A percentile compares a stretch with the other conserved stretches of the same genome.
Evolutionary conservation across 352 stramenopile species (phyloP).

Genomic region (Plasmopara halstedii): DNA sequence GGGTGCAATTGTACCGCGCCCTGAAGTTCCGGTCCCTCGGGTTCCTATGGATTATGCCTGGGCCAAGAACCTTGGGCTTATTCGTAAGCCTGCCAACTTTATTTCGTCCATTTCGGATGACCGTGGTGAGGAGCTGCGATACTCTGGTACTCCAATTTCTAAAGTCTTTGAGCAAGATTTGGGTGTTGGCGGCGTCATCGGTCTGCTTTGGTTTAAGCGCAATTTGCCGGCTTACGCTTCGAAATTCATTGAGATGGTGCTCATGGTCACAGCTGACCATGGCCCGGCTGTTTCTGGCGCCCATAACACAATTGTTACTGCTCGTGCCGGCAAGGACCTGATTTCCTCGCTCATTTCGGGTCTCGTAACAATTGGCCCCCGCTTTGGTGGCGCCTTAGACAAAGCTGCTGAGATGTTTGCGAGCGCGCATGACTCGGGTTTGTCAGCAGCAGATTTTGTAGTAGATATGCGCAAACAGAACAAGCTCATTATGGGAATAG

Average conservation of each 20-base stretch:
- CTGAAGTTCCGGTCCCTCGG: conserved; percentile 89
- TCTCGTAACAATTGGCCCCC: conserved; percentile 93
- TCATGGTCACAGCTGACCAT: conserved; percentile 97
- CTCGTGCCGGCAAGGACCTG: conserved; percentile 94
- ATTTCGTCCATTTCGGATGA: conserved; percentile 97
- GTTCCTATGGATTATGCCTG: conserved; percentile 97
- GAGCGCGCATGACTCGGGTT: conserved; percentile 82
- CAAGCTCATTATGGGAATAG: conserved; percentile 97
- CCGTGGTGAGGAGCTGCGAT: conserved; percentile 93
- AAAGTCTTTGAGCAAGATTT: conserved; percentile 93
- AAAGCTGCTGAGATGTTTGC: conserved; percentile 92
- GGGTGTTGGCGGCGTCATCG: conserved; percentile 91
- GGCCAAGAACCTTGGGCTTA: conserved; percentile 93
- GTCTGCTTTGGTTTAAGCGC: conserved; percentile 95
- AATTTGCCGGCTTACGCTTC: conserved; percentile 82
- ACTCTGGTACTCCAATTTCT: conserved; percentile 93
- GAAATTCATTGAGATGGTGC: conserved; percentile 97
- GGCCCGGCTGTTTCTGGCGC: conserved; percentile 93
- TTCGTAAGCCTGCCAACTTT: conserved; percentile 96
- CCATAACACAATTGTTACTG: conserved; percentile 95
- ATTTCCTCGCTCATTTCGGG: conserved; percentile 95
- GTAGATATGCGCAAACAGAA: conserved; percentile 92
- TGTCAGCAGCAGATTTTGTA: conserved; percentile 88
- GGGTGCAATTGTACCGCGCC: conserved; percentile 74
- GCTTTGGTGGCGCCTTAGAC: conserved; percentile 95